A percentile compares a stretch with the other conserved stretches of the same genome.
These are phyloP conservation scores for Eremomyces bilateralis DNA, from an alignment of 495 filamentous ascomycete species.

Conservation along the genomic window DNA sequence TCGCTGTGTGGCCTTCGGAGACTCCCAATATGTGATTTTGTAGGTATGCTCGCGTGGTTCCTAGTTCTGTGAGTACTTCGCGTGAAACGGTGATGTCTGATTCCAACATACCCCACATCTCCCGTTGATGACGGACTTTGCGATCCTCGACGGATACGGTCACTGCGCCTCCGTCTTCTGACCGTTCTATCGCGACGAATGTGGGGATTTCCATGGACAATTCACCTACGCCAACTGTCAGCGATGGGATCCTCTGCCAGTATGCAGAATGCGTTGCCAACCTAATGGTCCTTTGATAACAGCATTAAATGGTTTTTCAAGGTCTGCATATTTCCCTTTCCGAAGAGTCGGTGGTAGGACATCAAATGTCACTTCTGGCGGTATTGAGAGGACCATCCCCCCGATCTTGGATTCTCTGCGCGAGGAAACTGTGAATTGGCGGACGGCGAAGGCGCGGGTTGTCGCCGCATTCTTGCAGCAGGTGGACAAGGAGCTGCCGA, in stretches of 20 bases:
- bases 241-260: background rate
- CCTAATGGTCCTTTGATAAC: slow-evolving; percentile 59
- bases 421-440: slow-evolving; percentile 44
- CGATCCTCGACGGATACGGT: slow-evolving; percentile 43
- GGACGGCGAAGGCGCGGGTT: background rate
- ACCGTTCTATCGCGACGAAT: slow-evolving; percentile 49
- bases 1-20: slow-evolving; percentile 84
- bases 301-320: slow-evolving; percentile 33
- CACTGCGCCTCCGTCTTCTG: slow-evolving; percentile 41
- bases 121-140: slow-evolving; percentile 49
- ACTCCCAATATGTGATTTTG: slow-evolving; percentile 81
- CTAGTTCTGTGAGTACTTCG: slow-evolving; percentile 26
- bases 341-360: slow-evolving; percentile 30
- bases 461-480: background rate
- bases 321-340: slow-evolving; percentile 26
- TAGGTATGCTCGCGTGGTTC: slow-evolving; percentile 72
- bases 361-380: slow-evolving; percentile 55
- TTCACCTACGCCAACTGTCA: slow-evolving; percentile 28
- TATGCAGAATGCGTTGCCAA: slow-evolving; percentile 15
- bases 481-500: background rate
- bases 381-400: slow-evolving; percentile 56
- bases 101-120: slow-evolving; percentile 78
- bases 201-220: slow-evolving; percentile 49
- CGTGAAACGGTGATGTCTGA: background rate
- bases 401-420: slow-evolving; percentile 59